Base-by-base conservation (phyloP, 2,329 filamentous ascomycete genomes). In the Pleomassaria siparia region DNA sequence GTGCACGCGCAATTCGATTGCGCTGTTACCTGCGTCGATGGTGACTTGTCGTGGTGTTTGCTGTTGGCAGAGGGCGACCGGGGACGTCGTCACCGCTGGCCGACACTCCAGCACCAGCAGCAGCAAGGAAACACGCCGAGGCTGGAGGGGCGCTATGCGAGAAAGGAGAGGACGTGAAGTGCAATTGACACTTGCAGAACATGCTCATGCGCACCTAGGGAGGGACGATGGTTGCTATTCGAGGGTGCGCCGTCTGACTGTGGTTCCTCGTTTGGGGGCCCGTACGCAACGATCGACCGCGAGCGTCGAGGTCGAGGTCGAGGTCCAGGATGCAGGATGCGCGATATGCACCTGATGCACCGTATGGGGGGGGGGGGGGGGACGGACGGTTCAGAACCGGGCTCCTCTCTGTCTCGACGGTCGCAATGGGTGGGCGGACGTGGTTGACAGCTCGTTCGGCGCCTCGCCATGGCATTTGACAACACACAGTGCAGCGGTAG, bases 401-500 rank as follows among this genome's bases (percentile, higher is more conserved):
- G 30, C n/a, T 43, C 28, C 21, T 33, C 25, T 39, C 29, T 24
- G 29, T 12, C 18, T 21, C 20, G 15, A n/a, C n/a, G n/a, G n/a
- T n/a, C n/a, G n/a, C n/a, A 4, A 30, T 5, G 16, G n/a, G 32
- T 16, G 48, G 40, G 18, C 40, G 29, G 40, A 20, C 32, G 42
- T 25, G 29, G 41, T 51, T 44, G 20, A 46, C 39, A 33, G 44
- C 44, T 28, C 40, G 22, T 41, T 49, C 43, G n/a, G 25, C 40
- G 44, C 35, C 32, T 36, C 32, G 32, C 32, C 32, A 20, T 36
- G 32, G 15, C 43, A 33, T n/a, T n/a, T 48, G 49, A 46, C 52
- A 52, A 39, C 49, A 43, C 51, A 54, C 24, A 41, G 29, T 52
- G 52, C 52, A 55, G 42, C n/a, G n/a, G n/a, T n/a, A n/a, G n/a